Base-by-base conservation (phyloP, 345 rosid species). In the Gossypium herbaceum region DNA sequence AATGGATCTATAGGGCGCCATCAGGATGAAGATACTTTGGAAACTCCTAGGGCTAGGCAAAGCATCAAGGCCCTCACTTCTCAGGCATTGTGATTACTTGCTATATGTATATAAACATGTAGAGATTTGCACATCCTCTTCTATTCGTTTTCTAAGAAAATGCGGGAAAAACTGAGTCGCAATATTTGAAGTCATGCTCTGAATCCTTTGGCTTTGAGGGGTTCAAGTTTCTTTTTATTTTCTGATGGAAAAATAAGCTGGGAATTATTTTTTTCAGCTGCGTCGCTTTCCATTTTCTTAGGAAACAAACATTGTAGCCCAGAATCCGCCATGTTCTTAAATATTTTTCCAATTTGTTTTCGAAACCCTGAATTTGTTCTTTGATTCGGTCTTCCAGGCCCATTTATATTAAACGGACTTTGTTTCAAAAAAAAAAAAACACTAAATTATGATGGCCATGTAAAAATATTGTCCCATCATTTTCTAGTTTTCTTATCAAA, bases 31-130 rank as follows among this genome's bases (percentile, higher is more conserved):
- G 85, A 79, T 54, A 82, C 79, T 71, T 67, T 75, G 66, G 91
- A 83, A 59, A 94, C 97, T 8, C 97, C 95, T 9, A 81, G 88
- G 80, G 86, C 92, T 41, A 89, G 81, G 86, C 98, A 88, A 15
- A 87, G 97, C 44, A 79, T 90, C 60, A 91, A 88, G 82, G 81
- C 90, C 9, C 88, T 94, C 81, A 85, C 92, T 59, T 77, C 97
- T 73, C 98, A 94, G 88, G 98, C 90, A 82, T 60, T 27, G 11
- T 6, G 25, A 59, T 12, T 4, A 62, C 9, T 58, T 5, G 19
- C 44, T 8, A 1, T 29, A 9, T 19, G 17, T 66, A 24, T 19
- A 22, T 66, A 24, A 29, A 27, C 64, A 2, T 58, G 27, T 25
- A 64, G 12, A 22, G 50, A n/a, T 45, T 54, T 17, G 55, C 41